phyloP scores from a whole-genome alignment of 148 eudicot species.

The Euryodendron excelsum region DNA sequence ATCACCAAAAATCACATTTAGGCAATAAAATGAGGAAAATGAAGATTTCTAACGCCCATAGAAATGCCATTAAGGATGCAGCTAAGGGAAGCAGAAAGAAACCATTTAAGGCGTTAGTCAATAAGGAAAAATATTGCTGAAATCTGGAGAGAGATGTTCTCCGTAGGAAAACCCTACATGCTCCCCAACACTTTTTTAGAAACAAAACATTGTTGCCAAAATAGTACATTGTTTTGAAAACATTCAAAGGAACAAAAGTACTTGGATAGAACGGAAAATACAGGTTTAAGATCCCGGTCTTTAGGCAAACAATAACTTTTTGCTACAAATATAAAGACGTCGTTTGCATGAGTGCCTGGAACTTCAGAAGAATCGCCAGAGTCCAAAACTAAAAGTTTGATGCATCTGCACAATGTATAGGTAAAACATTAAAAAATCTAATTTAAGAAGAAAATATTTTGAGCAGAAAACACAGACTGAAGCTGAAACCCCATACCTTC shows the following conservation, averaged over 20 bases:
- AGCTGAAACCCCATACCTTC: constrained; percentile 20
- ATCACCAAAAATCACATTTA: not conserved
- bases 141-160: constrained; percentile 18
- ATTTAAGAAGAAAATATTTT: constrained; percentile 30
- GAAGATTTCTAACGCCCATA: not conserved
- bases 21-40: not conserved
- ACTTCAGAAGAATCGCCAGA: constrained; percentile 87
- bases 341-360: constrained; percentile 76
- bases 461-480: constrained; percentile 16
- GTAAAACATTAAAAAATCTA: constrained; percentile 48
- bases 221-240: constrained; percentile 35
- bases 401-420: constrained; percentile 81
- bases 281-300: constrained; percentile 36
- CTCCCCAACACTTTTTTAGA: constrained; percentile 19
- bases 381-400: constrained; percentile 72
- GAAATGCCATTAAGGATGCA: constrained; percentile 5
- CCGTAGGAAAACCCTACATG: constrained; percentile 10
- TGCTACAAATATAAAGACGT: constrained; percentile 53
- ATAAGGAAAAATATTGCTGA: constrained; percentile 10
- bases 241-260: constrained; percentile 16
- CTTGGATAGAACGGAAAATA: constrained; percentile 27
- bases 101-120: constrained; percentile 2
- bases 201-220: constrained; percentile 21
- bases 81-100: not conserved
- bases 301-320: constrained; percentile 48